Percentiles rank a stretch among this genome's conserved stretches.
These are phyloP conservation scores for Candida jianshihensis DNA, from an alignment of 805 yeast species.

Conservation along the genomic window DNA sequence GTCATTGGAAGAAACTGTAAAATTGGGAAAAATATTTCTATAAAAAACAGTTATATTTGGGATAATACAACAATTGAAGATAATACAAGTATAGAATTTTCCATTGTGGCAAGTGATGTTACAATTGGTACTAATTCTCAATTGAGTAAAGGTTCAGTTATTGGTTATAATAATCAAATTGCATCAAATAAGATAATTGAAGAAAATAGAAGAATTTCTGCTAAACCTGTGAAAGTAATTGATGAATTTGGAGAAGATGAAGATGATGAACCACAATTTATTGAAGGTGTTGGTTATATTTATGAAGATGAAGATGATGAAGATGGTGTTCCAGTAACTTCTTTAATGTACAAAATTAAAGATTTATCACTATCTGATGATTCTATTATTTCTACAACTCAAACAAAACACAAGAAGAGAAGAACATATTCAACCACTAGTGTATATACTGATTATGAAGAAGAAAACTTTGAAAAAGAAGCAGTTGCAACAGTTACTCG, in stretches of 20 bases:
- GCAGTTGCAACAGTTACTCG: constrained; percentile 92
- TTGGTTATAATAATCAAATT: constrained; percentile 70
- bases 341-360: constrained; percentile 38
- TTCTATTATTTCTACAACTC: constrained; percentile 46
- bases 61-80: constrained; percentile 72
- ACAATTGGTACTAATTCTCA: constrained; percentile 43
- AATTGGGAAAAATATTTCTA: constrained; percentile 70
- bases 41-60: constrained; percentile 81
- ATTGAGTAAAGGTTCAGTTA: constrained; percentile 64
- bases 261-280: constrained; percentile 12
- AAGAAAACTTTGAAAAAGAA: constrained; percentile 78
- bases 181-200: constrained; percentile 46
- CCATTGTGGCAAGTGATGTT: constrained; percentile 67
- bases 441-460: constrained; percentile 44
- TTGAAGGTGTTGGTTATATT: constrained; percentile 27
- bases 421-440: constrained; percentile 35
- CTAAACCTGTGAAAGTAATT: constrained; percentile 34
- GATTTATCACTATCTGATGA: constrained; percentile 49
- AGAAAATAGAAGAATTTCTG: constrained; percentile 45
- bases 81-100: constrained; percentile 45
- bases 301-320: constrained; percentile 32
- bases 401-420: constrained; percentile 35
- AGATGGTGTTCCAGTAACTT: constrained; percentile 25
- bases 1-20: constrained; percentile 82
- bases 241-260: constrained; percentile 21